Base-by-base conservation (phyloP, 768 basidiomycete genomes). In the Rhizopogon vinicolor region DNA sequence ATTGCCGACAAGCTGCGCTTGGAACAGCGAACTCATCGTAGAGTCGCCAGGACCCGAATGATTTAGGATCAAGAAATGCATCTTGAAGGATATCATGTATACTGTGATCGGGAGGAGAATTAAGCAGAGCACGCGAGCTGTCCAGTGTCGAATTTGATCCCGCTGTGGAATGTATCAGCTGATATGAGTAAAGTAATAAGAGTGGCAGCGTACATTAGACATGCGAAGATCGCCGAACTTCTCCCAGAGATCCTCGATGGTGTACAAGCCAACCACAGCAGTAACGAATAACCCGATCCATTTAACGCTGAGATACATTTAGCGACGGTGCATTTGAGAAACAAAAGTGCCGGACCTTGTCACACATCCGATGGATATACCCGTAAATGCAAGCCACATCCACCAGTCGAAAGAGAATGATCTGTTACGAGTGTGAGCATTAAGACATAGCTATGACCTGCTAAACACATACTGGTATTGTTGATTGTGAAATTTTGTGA, bases 1-100 rank as follows among this genome's bases (percentile, higher is more conserved):
- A 65, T 98, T 99, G 14, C 97, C 97, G 35, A 83, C 79, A 2
- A 99, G 81, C 62, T 97, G 93, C 25, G 97, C 96, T 70, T 99
- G 97, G 82, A 99, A 99, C 18, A 98, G 78, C 7, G 93, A 97
- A 68, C 90, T 93, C 96, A 99, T 99, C 69, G 98, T 96, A 2
- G 96, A 89, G 66, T 99, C 96, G 14, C 96, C 97, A 19, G 97
- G 92, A 40, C 96, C 96, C 13, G 92, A 89, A 60, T 93, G 92
- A 68, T 91, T 95, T 50, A 99, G 77, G 59, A 99, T 81, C 68
- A 98, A 68, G 76, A 99, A 99, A 70, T 99, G 97, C 18, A 97
- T 76, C 72, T 98, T 97, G 86, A 99, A 99, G 19, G 85, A 89
- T 16, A 84, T 73, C 83, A 95, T 90, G 76, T 97, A 99, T 61